Base-by-base conservation (phyloP, 148 eudicot species). In the Limonium bicolor region DNA sequence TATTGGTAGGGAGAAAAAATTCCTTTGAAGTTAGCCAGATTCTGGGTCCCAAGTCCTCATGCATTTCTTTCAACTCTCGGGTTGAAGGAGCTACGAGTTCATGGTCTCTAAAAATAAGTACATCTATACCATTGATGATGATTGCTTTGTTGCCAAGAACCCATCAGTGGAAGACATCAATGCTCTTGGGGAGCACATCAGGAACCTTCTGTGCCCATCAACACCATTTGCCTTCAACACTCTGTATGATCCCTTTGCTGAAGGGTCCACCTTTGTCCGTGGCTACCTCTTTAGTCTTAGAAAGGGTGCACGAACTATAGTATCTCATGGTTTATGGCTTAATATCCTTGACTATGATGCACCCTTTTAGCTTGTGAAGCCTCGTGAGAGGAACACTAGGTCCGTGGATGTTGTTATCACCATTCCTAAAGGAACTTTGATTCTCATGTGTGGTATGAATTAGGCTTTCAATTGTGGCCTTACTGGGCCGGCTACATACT, bases 41-140 rank as follows among this genome's bases (percentile, higher is more conserved):
- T 31, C 23, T 78, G 63, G 85, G 85, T 9, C 77, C 80, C 5
- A 78, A 42, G 42, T 77, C 86, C 29, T 63, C 51, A 17, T 77
- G 85, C 52, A 77, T 77, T 14, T n/a, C 85, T 1, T 77, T 77
- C 50, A 77, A 77, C 79, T 73, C 35, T 78, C 86, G 7, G 86
- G 77, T 41, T 78, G 86, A 13, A 52, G 85, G 1, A 70, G 80
- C 41, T 70, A 73, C 28, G 84, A 63, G 66, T 71, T n/a, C n/a
- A n/a, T n/a, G n/a, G n/a, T n/a, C n/a, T n/a, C n/a, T n/a, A n/a
- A n/a, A n/a, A n/a, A n/a, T 72, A 76, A 72, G 60, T 76, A 76
- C 23, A 66, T 76, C 43, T 77, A 34, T 66, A 77, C 85, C 55
- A 73, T 77, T 53, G 85, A 77, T 47, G 84, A 77, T 51, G 85